Percentiles rank a stretch among this genome's conserved stretches.
Evolutionary conservation across 2,329 filamentous ascomycete genomes (phyloP).

Genomic region (Colletotrichum zoysiae): DNA sequence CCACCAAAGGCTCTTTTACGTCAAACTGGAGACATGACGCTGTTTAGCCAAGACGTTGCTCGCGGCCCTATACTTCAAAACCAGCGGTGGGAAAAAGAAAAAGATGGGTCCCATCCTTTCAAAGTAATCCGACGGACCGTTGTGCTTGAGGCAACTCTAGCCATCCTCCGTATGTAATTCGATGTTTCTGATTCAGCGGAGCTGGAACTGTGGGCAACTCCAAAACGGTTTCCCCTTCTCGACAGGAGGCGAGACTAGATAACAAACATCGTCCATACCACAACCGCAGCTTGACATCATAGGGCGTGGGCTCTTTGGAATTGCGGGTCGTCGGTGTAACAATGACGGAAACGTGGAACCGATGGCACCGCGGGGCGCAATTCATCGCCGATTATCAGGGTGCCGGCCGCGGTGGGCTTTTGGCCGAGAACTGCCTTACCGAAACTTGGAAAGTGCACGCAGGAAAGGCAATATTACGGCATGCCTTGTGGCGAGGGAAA

Average conservation of each 20-base stretch:
- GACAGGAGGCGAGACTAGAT: not conserved
- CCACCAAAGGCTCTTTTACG: not conserved
- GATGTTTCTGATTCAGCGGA: not conserved
- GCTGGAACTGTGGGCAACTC: not conserved
- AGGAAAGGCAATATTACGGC: not conserved
- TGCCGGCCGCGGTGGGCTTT: not conserved
- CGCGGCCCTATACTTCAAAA: not conserved
- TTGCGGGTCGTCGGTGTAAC: constrained; percentile 36
- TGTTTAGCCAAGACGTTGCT: constrained; percentile 16
- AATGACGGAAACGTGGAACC: constrained; percentile 38
- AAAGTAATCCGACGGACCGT: not conserved
- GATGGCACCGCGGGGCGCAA: constrained; percentile 14
- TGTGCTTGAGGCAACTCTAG: not conserved
- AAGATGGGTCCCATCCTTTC: not conserved
- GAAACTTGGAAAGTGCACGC: not conserved
- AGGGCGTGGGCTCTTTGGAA: not conserved
- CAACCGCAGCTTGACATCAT: constrained; percentile 37
- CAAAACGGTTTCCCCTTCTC: not conserved
- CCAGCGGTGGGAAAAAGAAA: not conserved
- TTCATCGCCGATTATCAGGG: constrained; percentile 25
- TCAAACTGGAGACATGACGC: constrained; percentile 33
- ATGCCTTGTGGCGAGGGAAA: not conserved
- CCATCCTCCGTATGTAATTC: constrained; percentile 6
- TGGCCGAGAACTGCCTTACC: not conserved
- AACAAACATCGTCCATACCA: not conserved